phyloP scores from a whole-genome alignment of 345 rosid species.

The Hirschfeldia incana region DNA sequence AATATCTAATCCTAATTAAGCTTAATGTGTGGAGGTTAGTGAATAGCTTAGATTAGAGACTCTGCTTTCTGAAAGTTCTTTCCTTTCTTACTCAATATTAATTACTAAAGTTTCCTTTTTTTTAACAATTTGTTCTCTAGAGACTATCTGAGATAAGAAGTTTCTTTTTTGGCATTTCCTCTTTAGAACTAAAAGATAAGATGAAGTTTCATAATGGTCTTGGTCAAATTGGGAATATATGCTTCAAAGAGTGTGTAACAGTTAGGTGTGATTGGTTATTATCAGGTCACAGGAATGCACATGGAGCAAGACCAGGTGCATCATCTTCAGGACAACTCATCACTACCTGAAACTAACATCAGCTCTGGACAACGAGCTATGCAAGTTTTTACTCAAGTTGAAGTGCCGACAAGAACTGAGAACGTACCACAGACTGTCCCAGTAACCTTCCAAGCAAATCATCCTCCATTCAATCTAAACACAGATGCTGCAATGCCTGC shows the following conservation, averaged over 20 bases:
- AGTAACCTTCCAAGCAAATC: slow-evolving; percentile 39
- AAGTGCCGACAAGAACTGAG: slow-evolving; percentile 39
- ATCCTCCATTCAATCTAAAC: slow-evolving; percentile 26
- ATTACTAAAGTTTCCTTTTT: not conserved
- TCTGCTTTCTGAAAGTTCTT: slow-evolving; percentile 24
- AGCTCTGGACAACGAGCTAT: slow-evolving; percentile 37
- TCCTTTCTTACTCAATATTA: slow-evolving; percentile 2
- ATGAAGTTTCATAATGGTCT: not conserved
- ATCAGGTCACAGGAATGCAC: slow-evolving; percentile 56
- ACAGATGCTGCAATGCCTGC: slow-evolving; percentile 37
- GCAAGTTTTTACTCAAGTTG: slow-evolving; percentile 41
- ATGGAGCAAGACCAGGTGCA: slow-evolving; percentile 52
- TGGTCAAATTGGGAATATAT: slow-evolving; percentile 3
- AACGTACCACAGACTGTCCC: slow-evolving; percentile 28
- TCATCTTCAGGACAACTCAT: slow-evolving; percentile 43
- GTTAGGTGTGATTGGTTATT: slow-evolving; percentile 25
- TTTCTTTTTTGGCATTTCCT: slow-evolving; percentile 4
- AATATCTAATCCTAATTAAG: not conserved
- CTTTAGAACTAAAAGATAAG: not conserved
- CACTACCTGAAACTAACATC: slow-evolving; percentile 44
- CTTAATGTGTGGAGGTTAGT: not conserved
- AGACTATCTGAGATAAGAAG: not conserved
- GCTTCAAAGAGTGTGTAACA: not conserved
- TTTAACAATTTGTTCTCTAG: not conserved
- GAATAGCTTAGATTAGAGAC: slow-evolving; percentile 1